These are phyloP conservation scores for Phallus indusiatus DNA, from an alignment of 768 basidiomycete genomes.

Conservation along the genomic window DNA sequence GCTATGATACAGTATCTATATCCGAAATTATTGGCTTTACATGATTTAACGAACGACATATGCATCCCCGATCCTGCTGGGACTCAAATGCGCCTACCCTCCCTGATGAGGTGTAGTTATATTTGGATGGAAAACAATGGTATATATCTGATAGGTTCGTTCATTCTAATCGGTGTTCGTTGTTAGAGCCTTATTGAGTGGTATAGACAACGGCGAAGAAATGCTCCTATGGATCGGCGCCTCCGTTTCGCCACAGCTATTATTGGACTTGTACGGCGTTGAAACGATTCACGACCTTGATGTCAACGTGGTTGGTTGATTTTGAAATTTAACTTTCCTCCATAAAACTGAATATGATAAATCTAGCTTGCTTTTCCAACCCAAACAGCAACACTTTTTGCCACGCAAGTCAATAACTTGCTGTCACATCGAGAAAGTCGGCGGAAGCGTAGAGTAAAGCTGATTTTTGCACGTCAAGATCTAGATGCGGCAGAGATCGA, in stretches of 20 bases:
- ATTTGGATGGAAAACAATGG: conserved; percentile 84
- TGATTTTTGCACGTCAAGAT: conserved; percentile 82
- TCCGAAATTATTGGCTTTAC: conserved; percentile 79
- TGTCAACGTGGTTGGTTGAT: conserved; percentile 49
- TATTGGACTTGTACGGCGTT: conserved; percentile 76
- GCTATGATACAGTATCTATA: conserved; percentile 73
- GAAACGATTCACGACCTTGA: conserved; percentile 69
- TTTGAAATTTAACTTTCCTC: conserved; percentile 1
- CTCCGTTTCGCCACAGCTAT: conserved; percentile 69
- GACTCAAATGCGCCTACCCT: conserved; percentile 57
- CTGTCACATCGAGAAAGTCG: conserved; percentile 55
- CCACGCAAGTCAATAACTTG: conserved; percentile 79
- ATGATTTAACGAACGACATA: conserved; percentile 64
- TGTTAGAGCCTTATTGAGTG: background rate
- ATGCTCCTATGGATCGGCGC: conserved; percentile 88
- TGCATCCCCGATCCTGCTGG: conserved; percentile 57
- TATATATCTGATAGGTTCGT: conserved; percentile 83
- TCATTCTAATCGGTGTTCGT: conserved; percentile 2
- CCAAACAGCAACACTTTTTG: conserved; percentile 56
- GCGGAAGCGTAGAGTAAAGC: conserved; percentile 39
- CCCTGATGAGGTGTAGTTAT: conserved; percentile 74
- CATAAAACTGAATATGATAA: conserved; percentile 38
- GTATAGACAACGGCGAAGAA: conserved; percentile 75
- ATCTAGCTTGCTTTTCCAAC: conserved; percentile 37
- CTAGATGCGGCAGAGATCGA: conserved; percentile 90